These are phyloP conservation scores for Colletotrichum abscissum DNA, from an alignment of 2,329 filamentous ascomycete species.

Conservation along the genomic window DNA sequence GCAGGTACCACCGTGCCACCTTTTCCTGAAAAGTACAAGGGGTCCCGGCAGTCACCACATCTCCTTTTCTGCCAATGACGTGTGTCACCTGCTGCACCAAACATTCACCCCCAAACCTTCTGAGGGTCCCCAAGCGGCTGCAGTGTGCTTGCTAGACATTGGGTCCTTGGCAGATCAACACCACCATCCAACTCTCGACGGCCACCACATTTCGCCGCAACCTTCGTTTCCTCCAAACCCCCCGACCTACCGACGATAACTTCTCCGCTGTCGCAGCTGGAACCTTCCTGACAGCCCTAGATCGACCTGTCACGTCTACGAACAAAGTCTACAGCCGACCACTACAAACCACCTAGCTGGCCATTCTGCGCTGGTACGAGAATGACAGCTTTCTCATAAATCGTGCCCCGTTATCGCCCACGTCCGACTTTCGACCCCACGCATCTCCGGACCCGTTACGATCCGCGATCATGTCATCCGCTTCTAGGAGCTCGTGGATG, in stretches of 20 bases:
- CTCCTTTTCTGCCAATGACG: conserved; percentile 37
- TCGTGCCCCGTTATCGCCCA: conserved; percentile 12
- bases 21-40: conserved; percentile 33
- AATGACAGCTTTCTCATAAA: conserved; percentile 33
- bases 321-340: neutral
- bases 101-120: conserved; percentile 36
- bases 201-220: neutral
- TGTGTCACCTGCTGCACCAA: conserved; percentile 35
- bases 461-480: conserved; percentile 61
- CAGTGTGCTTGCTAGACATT: conserved; percentile 1
- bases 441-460: conserved; percentile 20
- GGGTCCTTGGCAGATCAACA: conserved; percentile 26
- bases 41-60: conserved; percentile 35
- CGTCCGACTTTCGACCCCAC: conserved; percentile 26
- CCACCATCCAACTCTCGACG: conserved; percentile 15
- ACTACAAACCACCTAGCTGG: conserved; percentile 14
- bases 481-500: conserved; percentile 59
- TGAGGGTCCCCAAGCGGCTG: conserved; percentile 34
- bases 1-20: conserved; percentile 34
- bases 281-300: neutral
- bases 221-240: neutral
- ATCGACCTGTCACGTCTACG: neutral
- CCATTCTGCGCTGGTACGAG: conserved; percentile 31
- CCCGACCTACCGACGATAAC: neutral
- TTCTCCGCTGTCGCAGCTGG: neutral